These are phyloP conservation scores for Penicillium expansum DNA, from an alignment of 2,329 filamentous ascomycete species.

Conservation along the genomic window DNA sequence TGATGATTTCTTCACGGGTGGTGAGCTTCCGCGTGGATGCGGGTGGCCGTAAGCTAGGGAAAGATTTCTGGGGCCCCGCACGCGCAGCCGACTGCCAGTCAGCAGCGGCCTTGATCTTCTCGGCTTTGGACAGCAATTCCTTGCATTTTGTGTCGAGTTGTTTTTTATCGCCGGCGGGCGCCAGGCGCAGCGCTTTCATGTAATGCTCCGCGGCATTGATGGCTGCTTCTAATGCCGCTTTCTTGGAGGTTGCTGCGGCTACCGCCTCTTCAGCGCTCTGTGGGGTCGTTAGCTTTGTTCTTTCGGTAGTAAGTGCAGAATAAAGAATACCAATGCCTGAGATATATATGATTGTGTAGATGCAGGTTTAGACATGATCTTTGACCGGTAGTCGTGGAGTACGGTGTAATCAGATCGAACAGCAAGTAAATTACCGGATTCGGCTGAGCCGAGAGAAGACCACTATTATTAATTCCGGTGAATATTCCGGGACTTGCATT, in stretches of 20 bases:
- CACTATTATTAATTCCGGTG: background rate
- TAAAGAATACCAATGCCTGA: conserved; percentile 32
- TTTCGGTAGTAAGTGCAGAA: background rate
- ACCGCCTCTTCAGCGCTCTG: conserved; percentile 57
- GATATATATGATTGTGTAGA: conserved; percentile 28
- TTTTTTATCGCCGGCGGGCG: conserved; percentile 60
- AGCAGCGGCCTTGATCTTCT: conserved; percentile 64
- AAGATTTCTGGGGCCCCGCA: conserved; percentile 23
- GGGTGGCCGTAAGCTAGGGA: conserved; percentile 45
- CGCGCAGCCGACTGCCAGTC: conserved; percentile 31
- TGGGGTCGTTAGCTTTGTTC: conserved; percentile 22
- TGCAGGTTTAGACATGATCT: conserved; percentile 32
- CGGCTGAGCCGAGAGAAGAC: conserved; percentile 9
- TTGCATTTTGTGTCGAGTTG: conserved; percentile 68
- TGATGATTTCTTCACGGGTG: conserved; percentile 70
- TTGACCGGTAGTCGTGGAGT: conserved; percentile 5
- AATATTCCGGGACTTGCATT: background rate
- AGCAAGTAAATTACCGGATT: conserved; percentile 9
- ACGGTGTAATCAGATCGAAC: conserved; percentile 12
- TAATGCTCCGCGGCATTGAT: conserved; percentile 77
- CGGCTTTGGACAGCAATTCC: conserved; percentile 67
- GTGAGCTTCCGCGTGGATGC: conserved; percentile 60
- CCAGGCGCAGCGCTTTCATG: conserved; percentile 69
- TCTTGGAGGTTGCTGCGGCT: conserved; percentile 50
- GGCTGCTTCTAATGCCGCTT: conserved; percentile 69